Percentiles rank a stretch among this genome's conserved stretches.
Evolutionary conservation across 768 basidiomycete genomes (phyloP).

Genomic region (Boletus vinaceobasis): DNA sequence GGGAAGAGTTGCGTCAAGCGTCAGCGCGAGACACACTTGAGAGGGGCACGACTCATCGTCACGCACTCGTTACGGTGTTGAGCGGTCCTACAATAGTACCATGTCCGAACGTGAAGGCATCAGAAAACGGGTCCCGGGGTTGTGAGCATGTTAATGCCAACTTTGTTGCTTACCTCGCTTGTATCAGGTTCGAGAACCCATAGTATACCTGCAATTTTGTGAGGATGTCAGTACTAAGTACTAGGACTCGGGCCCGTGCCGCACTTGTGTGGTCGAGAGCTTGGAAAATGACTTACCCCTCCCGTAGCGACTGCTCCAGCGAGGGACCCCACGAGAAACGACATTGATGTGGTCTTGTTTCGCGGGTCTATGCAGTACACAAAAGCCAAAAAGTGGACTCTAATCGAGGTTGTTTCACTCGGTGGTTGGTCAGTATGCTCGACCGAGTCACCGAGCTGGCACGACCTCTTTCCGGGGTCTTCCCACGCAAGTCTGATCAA

Average conservation of each 20-base stretch:
- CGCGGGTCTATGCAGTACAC: neutral
- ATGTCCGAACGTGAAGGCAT: neutral
- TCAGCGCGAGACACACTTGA: neutral
- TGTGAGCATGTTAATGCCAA: neutral
- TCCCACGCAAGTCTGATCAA: slow-evolving; percentile 5
- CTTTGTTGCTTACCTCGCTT: slow-evolving; percentile 40
- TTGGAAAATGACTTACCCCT: slow-evolving; percentile 40
- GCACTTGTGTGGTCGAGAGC: neutral
- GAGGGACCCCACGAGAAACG: slow-evolving; percentile 60
- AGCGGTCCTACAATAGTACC: slow-evolving; percentile 41
- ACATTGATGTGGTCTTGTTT: slow-evolving; percentile 37
- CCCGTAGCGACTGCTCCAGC: slow-evolving; percentile 68
- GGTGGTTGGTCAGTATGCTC: neutral
- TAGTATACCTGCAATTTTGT: slow-evolving; percentile 54
- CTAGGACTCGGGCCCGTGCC: no score
- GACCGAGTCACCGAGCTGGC: no score
- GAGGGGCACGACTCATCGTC: neutral
- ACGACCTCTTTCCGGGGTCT: neutral
- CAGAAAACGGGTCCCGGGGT: neutral
- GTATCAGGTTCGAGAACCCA: slow-evolving; percentile 65
- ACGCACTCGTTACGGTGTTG: slow-evolving; percentile 52
- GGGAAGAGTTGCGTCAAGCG: neutral
- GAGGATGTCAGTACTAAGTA: neutral
- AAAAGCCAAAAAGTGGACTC: neutral
- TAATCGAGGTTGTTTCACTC: neutral